phyloP scores from a whole-genome alignment of 2,329 filamentous ascomycete genomes.

The Laburnicola sp. region DNA sequence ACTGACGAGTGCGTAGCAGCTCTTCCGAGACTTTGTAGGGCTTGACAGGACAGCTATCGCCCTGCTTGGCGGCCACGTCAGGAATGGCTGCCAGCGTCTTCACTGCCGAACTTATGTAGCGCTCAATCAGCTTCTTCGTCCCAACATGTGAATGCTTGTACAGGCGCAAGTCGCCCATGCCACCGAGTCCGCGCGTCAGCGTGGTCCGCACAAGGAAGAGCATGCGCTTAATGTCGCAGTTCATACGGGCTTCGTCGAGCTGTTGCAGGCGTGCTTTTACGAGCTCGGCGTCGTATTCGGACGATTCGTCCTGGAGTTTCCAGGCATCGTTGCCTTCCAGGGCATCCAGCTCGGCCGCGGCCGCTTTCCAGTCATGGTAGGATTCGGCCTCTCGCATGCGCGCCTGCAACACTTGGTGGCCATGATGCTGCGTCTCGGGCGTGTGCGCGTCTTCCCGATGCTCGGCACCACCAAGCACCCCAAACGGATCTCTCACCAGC shows the following conservation, averaged over 20 bases:
- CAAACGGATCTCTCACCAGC: constrained; percentile 41
- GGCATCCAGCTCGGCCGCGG: constrained; percentile 75
- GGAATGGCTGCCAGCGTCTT: constrained; percentile 74
- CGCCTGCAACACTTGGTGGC: constrained; percentile 64
- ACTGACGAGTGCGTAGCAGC: constrained; percentile 72
- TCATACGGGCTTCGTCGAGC: constrained; percentile 72
- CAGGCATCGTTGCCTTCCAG: constrained; percentile 80
- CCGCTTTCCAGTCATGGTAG: constrained; percentile 71
- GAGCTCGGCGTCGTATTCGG: constrained; percentile 71
- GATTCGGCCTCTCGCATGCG: constrained; percentile 71
- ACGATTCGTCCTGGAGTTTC: constrained; percentile 70
- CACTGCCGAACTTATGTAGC: constrained; percentile 79
- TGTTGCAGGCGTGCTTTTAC: constrained; percentile 71
- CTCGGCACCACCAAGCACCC: constrained; percentile 21
- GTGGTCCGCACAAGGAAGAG: constrained; percentile 79
- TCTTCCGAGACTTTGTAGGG: constrained; percentile 66
- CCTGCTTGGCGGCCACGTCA: constrained; percentile 59
- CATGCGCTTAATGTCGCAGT: constrained; percentile 74
- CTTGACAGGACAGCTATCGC: constrained; percentile 57
- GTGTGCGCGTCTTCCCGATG: constrained; percentile 11
- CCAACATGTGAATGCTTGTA: constrained; percentile 85
- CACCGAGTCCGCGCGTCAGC: constrained; percentile 77
- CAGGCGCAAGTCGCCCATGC: constrained; percentile 79
- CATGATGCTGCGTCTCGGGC: constrained; percentile 16
- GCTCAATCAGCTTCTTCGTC: constrained; percentile 84